Percentiles rank a stretch among this genome's conserved stretches.
Evolutionary conservation across 2,329 filamentous ascomycete species (phyloP).

Genomic region (Ophiocordyceps camponoti-floridani): DNA sequence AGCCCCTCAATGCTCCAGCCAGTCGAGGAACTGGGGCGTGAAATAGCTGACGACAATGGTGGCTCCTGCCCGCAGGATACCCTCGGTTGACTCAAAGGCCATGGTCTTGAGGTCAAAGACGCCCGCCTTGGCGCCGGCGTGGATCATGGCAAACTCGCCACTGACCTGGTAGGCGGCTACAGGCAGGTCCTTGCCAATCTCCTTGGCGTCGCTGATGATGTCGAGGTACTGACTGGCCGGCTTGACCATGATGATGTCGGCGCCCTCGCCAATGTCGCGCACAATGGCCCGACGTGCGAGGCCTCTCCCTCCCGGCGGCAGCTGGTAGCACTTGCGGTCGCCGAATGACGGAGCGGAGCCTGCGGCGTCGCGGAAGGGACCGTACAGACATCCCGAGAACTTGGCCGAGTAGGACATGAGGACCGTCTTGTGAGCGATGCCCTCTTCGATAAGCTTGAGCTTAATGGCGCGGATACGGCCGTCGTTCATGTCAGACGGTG

Average conservation of each 20-base stretch:
- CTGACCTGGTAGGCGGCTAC: slow-evolving; percentile 94
- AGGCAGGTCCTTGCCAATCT: slow-evolving; percentile 78
- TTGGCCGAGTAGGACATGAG: slow-evolving; percentile 98
- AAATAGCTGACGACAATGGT: slow-evolving; percentile 93
- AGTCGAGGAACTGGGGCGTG: slow-evolving; percentile 60
- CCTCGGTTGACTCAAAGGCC: slow-evolving; percentile 88
- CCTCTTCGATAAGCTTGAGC: slow-evolving; percentile 88
- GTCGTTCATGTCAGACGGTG: slow-evolving; percentile 98
- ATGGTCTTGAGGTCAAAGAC: slow-evolving; percentile 91
- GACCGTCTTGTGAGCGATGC: slow-evolving; percentile 76
- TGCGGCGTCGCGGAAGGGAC: slow-evolving; percentile 90
- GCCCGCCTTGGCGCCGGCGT: slow-evolving; percentile 84
- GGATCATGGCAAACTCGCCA: slow-evolving; percentile 95
- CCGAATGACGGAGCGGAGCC: slow-evolving; percentile 83
- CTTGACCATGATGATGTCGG: slow-evolving; percentile 99
- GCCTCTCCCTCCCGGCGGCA: slow-evolving; percentile 80
- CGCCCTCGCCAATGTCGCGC: slow-evolving; percentile 81
- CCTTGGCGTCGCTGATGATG: slow-evolving; percentile 94
- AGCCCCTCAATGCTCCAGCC: slow-evolving; percentile 31
- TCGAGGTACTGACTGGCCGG: slow-evolving; percentile 90
- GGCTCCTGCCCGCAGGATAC: slow-evolving; percentile 81
- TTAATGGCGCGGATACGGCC: slow-evolving; percentile 95
- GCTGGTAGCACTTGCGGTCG: slow-evolving; percentile 90
- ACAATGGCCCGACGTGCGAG: slow-evolving; percentile 79
- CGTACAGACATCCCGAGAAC: slow-evolving; percentile 91